These are phyloP conservation scores for Sporothrix inflata DNA, from an alignment of 2,329 filamentous ascomycete genomes.

Conservation along the genomic window DNA sequence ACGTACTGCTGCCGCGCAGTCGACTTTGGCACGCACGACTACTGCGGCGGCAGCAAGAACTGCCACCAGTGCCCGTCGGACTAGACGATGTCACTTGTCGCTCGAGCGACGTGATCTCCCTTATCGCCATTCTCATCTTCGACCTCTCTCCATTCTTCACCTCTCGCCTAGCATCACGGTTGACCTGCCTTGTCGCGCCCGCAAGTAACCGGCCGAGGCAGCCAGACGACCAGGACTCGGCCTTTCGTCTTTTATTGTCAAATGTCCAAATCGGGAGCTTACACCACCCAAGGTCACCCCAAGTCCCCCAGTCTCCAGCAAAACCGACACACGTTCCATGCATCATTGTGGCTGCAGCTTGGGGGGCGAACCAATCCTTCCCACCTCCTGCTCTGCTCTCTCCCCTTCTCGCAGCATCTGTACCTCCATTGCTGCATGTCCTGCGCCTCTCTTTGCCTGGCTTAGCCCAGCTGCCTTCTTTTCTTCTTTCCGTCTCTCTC, in stretches of 20 bases:
- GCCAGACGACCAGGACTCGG: not conserved
- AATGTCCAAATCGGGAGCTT: slow-evolving; percentile 9
- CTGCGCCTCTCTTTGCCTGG: slow-evolving; percentile 7
- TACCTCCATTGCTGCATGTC: not conserved
- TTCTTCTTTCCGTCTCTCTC: not conserved
- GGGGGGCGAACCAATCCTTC: slow-evolving; percentile 1
- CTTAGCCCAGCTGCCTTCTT: not conserved
- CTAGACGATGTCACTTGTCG: not conserved
- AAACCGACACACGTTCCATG: not conserved
- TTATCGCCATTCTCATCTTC: not conserved
- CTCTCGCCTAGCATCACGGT: not conserved
- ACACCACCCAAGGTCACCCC: not conserved
- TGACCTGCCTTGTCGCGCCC: slow-evolving; percentile 1
- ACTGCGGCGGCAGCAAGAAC: slow-evolving; percentile 48
- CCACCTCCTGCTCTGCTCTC: not conserved
- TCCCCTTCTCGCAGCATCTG: not conserved
- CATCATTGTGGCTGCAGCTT: slow-evolving; percentile 11
- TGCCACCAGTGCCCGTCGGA: slow-evolving; percentile 49
- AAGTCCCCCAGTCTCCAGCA: not conserved
- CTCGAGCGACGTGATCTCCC: not conserved
- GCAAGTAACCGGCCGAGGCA: not conserved
- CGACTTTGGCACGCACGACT: slow-evolving; percentile 56
- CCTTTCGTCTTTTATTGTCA: not conserved
- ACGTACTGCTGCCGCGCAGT: slow-evolving; percentile 56
- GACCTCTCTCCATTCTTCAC: not conserved